Evolutionary conservation across 306 rosid genomes (phyloP).

Genomic region (Rosa chinensis): DNA sequence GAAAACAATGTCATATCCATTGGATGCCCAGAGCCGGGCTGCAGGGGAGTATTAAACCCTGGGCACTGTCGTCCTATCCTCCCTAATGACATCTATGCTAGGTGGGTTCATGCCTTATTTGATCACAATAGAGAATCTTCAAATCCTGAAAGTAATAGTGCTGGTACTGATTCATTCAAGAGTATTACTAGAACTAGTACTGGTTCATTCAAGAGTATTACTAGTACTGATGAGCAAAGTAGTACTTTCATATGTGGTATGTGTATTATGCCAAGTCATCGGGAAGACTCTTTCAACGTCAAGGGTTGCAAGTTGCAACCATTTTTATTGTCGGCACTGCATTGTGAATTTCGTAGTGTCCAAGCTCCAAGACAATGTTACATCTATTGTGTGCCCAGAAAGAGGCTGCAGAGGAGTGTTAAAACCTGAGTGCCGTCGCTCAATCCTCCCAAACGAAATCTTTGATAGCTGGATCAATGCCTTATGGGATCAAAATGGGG

Average conservation of each 20-base stretch:
- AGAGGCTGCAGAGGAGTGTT: conserved; percentile 32
- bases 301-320: neutral
- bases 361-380: conserved; percentile 40
- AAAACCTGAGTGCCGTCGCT: conserved; percentile 38
- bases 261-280: neutral
- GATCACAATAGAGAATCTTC: neutral
- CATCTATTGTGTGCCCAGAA: conserved; percentile 42
- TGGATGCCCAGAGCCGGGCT: conserved; percentile 44
- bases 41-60: conserved; percentile 34
- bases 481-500: conserved; percentile 20
- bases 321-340: neutral
- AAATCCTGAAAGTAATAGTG: neutral
- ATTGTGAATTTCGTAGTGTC: conserved; percentile 24
- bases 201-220: neutral
- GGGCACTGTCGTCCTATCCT: conserved; percentile 39
- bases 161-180: neutral
- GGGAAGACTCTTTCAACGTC: neutral
- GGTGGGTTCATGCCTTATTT: conserved; percentile 35
- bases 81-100: conserved; percentile 30
- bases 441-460: conserved; percentile 34
- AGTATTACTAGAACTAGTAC: neutral
- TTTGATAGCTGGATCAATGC: conserved; percentile 40
- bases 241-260: neutral
- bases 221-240: neutral
- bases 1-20: conserved; percentile 33